Evolutionary conservation across 495 filamentous ascomycete genomes (phyloP), one percentile per base, ranked within the genome.

Genomic region (Cercophora newfieldiana): DNA sequence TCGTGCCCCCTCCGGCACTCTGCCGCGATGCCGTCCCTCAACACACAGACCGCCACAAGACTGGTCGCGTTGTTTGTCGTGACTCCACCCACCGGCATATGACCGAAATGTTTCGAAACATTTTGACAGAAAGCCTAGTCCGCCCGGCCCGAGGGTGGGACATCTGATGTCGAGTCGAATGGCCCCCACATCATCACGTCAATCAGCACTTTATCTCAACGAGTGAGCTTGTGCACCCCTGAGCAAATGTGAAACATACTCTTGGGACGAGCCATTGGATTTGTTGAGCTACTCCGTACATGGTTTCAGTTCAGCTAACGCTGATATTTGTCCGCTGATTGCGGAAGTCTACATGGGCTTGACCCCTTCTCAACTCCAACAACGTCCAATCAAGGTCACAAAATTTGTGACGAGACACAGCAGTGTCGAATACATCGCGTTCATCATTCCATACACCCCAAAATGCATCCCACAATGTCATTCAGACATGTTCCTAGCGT

Each of bases 31-130:
- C 37, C 18, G 37, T 44, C 10, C 37, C 37, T 14, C 37, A n/a
- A n/a, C n/a, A n/a, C n/a, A n/a, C n/a, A n/a, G n/a, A n/a, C n/a
- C n/a, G 10, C 4, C 37, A 5, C 37, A 44, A 14, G 37, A 44
- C 4, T 44, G 37, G 37, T 44, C 37, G 37, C 37, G 37, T 44
- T 14, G 2, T 14, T 14, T 2, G 37, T 44, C 37, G 12, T 16
- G 37, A 3, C n/a, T 16, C 59, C 25, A 26, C 59, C 18, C 48
- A 3, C 44, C 24, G 7, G 59, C 44, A 44, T n/a, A n/a, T 64
- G 50, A 44, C 29, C 50, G 24, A 64, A 29, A 59, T 65, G 63
- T 65, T 65, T 65, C 63, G 63, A 65, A 65, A 65, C 63, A 63
- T 28, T 16, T 37, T 25, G 59, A 14, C 8, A 25, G 18, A 18